These are phyloP conservation scores for Colletotrichum aenigma DNA, from an alignment of 2,329 filamentous ascomycete genomes.

Conservation along the genomic window DNA sequence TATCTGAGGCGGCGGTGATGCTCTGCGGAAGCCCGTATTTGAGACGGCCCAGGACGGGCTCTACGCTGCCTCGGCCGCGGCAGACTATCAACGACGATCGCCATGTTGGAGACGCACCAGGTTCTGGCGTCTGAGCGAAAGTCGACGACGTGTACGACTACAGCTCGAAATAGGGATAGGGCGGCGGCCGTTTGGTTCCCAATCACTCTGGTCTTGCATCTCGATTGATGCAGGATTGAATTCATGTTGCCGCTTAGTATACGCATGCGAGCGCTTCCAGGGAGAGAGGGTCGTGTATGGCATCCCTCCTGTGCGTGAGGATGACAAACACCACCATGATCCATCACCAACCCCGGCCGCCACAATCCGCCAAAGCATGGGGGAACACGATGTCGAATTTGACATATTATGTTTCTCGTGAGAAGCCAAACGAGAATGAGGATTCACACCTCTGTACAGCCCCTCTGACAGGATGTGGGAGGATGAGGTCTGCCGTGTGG, in stretches of 20 bases:
- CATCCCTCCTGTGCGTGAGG: neutral
- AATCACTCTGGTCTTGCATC: neutral
- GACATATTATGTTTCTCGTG: neutral
- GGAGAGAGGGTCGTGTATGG: neutral
- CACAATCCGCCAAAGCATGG: neutral
- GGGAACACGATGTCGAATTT: neutral
- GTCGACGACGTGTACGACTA: neutral
- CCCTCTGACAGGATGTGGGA: neutral
- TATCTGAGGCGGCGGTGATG: constrained; percentile 3
- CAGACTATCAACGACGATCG: constrained; percentile 7
- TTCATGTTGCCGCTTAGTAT: neutral
- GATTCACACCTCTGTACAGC: neutral
- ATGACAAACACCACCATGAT: neutral
- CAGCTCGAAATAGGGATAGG: neutral
- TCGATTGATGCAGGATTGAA: neutral
- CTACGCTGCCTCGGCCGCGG: neutral
- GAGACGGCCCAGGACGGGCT: constrained; percentile 2
- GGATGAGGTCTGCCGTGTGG: neutral
- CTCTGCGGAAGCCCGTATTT: constrained; percentile 11
- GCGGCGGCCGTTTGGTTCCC: neutral
- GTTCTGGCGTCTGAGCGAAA: neutral
- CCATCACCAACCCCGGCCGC: neutral
- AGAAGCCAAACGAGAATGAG: neutral
- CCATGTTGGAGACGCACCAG: neutral
- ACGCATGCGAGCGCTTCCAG: neutral